Base-by-base conservation (phyloP, 805 yeast species). In the Schwanniomyces sp. region DNA sequence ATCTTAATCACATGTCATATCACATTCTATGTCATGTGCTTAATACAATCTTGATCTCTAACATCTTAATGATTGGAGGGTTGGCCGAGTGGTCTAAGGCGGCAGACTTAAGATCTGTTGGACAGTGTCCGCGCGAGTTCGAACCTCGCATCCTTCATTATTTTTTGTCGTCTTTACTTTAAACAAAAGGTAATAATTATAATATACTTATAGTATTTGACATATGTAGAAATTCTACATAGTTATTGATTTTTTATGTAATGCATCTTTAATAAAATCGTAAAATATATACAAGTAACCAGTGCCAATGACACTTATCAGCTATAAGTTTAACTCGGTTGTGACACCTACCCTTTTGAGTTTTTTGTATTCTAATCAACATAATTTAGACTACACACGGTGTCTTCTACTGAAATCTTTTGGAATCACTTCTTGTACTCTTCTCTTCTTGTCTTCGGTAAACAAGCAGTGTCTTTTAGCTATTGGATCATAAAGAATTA, bases 391-490 rank as follows among this genome's bases (percentile, higher is more conserved):
- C 40, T 37, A 37, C 12, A 37, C 40, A 41, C 66, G 55, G 46
- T 63, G 68, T 28, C 61, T 57, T 53, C 68, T 59, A 34, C 46
- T 52, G 46, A 45, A 73, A 53, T 72, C 78, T 56, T 61, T 67
- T 47, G 74, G 69, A 21, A 64, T 57, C 27, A 58, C 52, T 47
- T 78, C 83, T 7, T 82, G 82, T 11, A 85, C 80, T 67, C 87
- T 90, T 67, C 99, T 82, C 76, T 89, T 90, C 66, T 88, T 88
- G 45, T 86, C 81, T 66, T 92, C 99, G 27, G 84, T 82, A 74
- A 94, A 92, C 51, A 92, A 74, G 44, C 94, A 96, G 72, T 91
- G 97, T 67, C 96, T 84, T 68, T 87, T 84, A 9, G 89, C 97
- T 51, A 71, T 54, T 2, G 96, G 96, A 62, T 90, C 97, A 61